These are phyloP conservation scores for Ceratocystis destructans DNA, from an alignment of 2,329 filamentous ascomycete genomes.

Conservation along the genomic window DNA sequence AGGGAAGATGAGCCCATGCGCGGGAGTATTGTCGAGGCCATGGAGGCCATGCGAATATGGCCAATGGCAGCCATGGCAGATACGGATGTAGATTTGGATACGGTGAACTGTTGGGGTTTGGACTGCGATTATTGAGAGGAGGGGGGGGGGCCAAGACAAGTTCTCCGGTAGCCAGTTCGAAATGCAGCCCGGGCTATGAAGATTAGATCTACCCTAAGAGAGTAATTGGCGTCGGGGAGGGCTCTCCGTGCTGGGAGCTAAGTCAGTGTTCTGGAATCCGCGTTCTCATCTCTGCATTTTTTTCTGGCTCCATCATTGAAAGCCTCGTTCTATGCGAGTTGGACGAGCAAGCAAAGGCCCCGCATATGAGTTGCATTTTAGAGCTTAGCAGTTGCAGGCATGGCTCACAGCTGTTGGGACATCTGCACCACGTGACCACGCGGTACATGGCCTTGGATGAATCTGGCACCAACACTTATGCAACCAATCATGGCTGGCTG, in stretches of 20 bases:
- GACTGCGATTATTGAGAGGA: neutral
- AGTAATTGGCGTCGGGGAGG: neutral
- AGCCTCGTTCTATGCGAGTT: conserved; percentile 2
- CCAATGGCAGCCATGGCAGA: conserved; percentile 5
- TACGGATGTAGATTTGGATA: neutral
- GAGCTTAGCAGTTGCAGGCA: neutral
- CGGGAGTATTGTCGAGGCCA: conserved; percentile 11
- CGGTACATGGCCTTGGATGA: conserved; percentile 3
- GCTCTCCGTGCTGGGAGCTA: neutral
- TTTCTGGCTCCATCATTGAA: conserved; percentile 6
- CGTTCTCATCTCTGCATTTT: conserved; percentile 1
- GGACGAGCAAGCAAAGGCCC: conserved; percentile 9
- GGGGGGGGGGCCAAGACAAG: neutral
- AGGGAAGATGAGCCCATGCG: conserved; percentile 8
- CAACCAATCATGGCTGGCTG: neutral
- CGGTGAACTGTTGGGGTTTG: neutral
- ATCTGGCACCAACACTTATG: neutral
- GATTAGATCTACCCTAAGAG: neutral
- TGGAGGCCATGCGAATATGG: conserved; percentile 12
- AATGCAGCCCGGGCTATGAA: neutral
- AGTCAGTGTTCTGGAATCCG: neutral
- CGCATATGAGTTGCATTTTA: neutral
- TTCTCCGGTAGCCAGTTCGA: neutral
- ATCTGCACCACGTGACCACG: neutral
- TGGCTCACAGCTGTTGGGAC: neutral